These are phyloP conservation scores for Cladophialophora yegresii DNA, from an alignment of 2,329 filamentous ascomycete genomes.

Conservation along the genomic window DNA sequence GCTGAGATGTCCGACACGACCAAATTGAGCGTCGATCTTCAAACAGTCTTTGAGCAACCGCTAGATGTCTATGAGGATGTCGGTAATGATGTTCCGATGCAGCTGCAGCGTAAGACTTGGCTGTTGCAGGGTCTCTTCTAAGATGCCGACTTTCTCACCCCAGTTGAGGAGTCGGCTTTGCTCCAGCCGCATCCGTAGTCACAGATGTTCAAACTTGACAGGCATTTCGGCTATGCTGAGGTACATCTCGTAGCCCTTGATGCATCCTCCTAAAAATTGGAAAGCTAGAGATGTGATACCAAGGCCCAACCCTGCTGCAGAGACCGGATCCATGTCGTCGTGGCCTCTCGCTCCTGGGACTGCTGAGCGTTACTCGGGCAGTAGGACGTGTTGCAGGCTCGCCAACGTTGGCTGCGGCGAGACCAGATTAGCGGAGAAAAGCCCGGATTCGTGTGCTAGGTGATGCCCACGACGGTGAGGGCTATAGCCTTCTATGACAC, in stretches of 20 bases:
- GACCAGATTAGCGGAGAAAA: no score
- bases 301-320: conserved; percentile 11
- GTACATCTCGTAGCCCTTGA: conserved; percentile 19
- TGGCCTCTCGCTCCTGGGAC: no score
- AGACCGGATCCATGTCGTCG: conserved; percentile 17
- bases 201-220: conserved; percentile 11
- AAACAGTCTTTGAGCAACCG: conserved; percentile 3
- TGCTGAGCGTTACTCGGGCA: no score
- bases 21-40: background rate
- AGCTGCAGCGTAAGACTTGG: conserved; percentile 8
- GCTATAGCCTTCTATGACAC: no score
- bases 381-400: no score
- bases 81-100: conserved; percentile 14
- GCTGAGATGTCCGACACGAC: background rate
- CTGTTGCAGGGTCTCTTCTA: conserved; percentile 16
- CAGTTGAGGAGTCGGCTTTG: conserved; percentile 17
- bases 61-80: conserved; percentile 19
- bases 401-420: no score
- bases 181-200: conserved; percentile 16
- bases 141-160: conserved; percentile 15
- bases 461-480: no score
- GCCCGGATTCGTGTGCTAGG: no score
- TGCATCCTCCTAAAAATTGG: conserved; percentile 12
- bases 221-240: conserved; percentile 16
- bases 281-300: conserved; percentile 15